Conservation (phyloP, 2,329 filamentous ascomycete species). For the Penicillium sp. region DNA sequence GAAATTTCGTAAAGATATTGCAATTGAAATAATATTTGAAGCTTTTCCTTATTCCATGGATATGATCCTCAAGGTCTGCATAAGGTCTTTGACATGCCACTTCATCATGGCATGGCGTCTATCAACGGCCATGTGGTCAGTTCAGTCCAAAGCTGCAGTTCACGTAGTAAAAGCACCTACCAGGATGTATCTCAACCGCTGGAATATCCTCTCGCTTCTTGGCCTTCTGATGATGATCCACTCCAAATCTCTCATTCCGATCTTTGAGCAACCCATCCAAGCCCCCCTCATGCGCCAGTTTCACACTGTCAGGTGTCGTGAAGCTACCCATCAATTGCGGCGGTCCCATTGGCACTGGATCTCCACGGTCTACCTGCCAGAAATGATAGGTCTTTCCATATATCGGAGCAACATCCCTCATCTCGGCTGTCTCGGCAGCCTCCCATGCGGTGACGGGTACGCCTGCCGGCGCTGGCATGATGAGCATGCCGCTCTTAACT, state of each 20-base stretch:
- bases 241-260: conserved; percentile 55
- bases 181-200: conserved; percentile 31
- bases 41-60: neutral
- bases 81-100: neutral
- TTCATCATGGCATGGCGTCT: conserved; percentile 38
- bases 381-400: conserved; percentile 86
- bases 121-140: conserved; percentile 3
- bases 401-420: conserved; percentile 70
- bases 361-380: conserved; percentile 78
- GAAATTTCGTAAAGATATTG: conserved; percentile 31
- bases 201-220: conserved; percentile 53
- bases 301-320: conserved; percentile 28
- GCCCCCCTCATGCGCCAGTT: conserved; percentile 24
- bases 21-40: neutral
- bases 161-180: conserved; percentile 24
- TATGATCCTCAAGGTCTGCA: neutral
- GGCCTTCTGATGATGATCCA: conserved; percentile 53
- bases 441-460: conserved; percentile 66
- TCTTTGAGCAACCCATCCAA: conserved; percentile 45
- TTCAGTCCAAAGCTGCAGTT: neutral
- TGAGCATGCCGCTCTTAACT: conserved; percentile 45
- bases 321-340: conserved; percentile 66
- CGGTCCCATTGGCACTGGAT: conserved; percentile 59
- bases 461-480: conserved; percentile 39
- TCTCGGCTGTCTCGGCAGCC: conserved; percentile 71